Percentiles rank a stretch among this genome's conserved stretches.
Evolutionary conservation across 148 eudicot genomes (phyloP).

Genomic region (Silene uniflora): DNA sequence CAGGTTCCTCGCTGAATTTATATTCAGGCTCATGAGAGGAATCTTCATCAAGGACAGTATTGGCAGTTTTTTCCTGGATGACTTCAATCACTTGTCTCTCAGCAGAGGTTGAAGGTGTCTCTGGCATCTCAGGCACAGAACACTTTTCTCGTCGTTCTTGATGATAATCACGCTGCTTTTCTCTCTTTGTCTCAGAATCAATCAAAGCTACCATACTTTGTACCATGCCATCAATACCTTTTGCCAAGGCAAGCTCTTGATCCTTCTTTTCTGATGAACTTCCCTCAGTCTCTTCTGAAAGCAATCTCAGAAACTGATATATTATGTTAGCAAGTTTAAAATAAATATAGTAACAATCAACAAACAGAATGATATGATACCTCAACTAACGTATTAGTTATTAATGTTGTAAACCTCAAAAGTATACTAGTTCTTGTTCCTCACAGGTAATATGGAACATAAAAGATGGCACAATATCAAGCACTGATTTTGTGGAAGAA

Average conservation of each 20-base stretch:
- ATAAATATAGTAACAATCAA: background rate
- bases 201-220: constrained; percentile 49
- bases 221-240: constrained; percentile 64
- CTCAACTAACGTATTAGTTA: background rate
- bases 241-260: constrained; percentile 60
- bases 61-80: constrained; percentile 27
- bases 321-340: constrained; percentile 10
- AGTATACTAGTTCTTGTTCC: background rate
- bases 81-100: constrained; percentile 32
- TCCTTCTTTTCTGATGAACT: constrained; percentile 50
- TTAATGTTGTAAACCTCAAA: background rate
- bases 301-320: constrained; percentile 70
- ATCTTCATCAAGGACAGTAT: constrained; percentile 29
- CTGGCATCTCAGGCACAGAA: constrained; percentile 32
- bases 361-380: background rate
- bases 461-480: background rate
- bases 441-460: background rate
- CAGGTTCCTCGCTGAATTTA: constrained; percentile 43
- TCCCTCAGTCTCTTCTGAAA: constrained; percentile 55
- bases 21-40: constrained; percentile 31
- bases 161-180: constrained; percentile 53
- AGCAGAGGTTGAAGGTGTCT: constrained; percentile 36
- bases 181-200: constrained; percentile 44
- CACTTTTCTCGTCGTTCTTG: constrained; percentile 57
- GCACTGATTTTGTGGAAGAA: background rate